Base-by-base conservation (phyloP, 1,139 yeast species). In the Arxiozyma slooffiae region DNA sequence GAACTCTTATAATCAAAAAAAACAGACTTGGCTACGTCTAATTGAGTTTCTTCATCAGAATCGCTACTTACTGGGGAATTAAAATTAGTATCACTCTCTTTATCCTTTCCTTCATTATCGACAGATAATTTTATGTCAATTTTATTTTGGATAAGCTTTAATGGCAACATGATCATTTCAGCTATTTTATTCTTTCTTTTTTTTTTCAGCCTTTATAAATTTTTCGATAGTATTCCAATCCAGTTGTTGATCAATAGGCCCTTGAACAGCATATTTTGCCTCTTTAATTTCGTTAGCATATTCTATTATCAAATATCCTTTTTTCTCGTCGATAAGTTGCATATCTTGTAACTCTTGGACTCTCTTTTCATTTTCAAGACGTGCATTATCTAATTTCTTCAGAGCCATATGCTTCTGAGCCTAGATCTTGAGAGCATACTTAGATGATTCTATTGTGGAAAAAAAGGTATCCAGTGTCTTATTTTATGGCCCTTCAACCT, bases 211-310 rank as follows among this genome's bases (percentile, higher is more conserved):
- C 50, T 76, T 71, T 50, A 92, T 81, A 51, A 83, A 71, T 56
- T 83, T 81, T 63, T 85, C 96, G 53, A 90, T 89, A 56, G 88
- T 85, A 37, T 80, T 77, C 98, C 98, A 92, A 64, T 92, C 97
- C 90, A 88, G 87, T 57, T 88, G 94, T 63, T 87, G 95, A 49
- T 83, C 81, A 6, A 90, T 57, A 51, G 87, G 69, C 1, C 72
- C 72, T 53, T 81, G 83, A 8, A 92, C 84, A 11, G 87, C 83
- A 16, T 66, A 70, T 52, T 79, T 82, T 46, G 95, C 89, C 24
- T 79, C 79, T 50, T 85, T 92, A 2, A 90, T 90, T 38, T 79
- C 63, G 36, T 80, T 81, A 3, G 94, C 84, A 63, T 85, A 76
- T 40, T 75, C 71, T 53, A 86, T 85, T 41, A 92, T 80, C 6